Base-by-base conservation (phyloP, 2,329 filamentous ascomycete species). In the Daldinia sp. region DNA sequence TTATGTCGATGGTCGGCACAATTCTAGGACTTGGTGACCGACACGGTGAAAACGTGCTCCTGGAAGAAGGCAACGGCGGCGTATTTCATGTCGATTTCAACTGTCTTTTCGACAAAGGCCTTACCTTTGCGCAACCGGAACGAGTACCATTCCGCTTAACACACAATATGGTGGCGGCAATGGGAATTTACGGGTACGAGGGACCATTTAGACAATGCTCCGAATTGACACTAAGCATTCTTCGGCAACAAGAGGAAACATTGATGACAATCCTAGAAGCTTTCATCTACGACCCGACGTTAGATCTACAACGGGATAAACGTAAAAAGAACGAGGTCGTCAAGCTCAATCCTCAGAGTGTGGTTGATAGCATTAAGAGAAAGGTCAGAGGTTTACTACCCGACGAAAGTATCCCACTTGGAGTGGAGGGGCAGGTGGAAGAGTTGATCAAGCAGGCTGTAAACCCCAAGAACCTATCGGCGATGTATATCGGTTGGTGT, bases 1-100 rank as follows among this genome's bases (percentile, higher is more conserved):
- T 99, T 69, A 99, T 99, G 94, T 97, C 93, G n/a, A 99, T 99
- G 87, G 93, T 97, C 3, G 95, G 95, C 50, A 96, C 96, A 58
- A 94, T 98, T 49, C 85, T 99, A 3, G 95, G 91, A 0, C 83
- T 99, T 0, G 95, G 95, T 35, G 95, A 99, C 77, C 89, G 95
- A 3, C 95, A 99, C 78, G 94, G 94, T 61, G 95, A 99, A 77
- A 99, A 99, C 77, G 92, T 99, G 57, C 86, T 97, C 27, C 88
- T 99, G 29, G 93, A 98, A 77, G 93, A 98, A 79, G 90, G 91
- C 58, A 96, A 93, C 68, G 95, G 96, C 43, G 94, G 94, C 52
- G 89, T 96, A 2, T 92, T 99, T 77, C 95, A 99, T 77, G 96
- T 99, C 45, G 95, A 99, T 79, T 99, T 99, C 84, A 99, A 99